Evolutionary conservation across 805 yeast genomes (phyloP), one percentile per base, ranked within the genome.

Genomic region (Dipodascus geniculatus): DNA sequence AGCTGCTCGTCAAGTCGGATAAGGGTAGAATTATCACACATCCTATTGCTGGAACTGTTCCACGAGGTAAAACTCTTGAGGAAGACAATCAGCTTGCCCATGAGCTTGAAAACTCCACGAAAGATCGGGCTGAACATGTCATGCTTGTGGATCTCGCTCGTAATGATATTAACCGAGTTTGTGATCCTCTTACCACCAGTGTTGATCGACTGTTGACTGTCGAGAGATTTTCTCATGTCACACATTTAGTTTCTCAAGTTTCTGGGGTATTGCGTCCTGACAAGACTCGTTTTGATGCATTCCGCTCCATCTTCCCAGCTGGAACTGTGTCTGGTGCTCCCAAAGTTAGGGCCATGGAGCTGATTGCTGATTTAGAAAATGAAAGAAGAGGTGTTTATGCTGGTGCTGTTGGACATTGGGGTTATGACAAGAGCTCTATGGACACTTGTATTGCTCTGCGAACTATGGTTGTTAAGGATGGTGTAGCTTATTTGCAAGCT

Each of bases 321-420:
- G 99, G 99, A 48, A 93, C 99, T 1, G 98, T 91, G 11, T 83
- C 95, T 54, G 99, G 99, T 42, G 98, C 99, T 1, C 99, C 99
- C 54, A 93, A 93, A 70, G 95, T 93, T 47, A 81, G 80, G 62
- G 99, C 99, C 8, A 93, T 93, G 98, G 95, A 90, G 69, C 74
- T 93, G 48, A 88, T 93, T 61, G 85, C 86, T 19, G 95, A 87
- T 66, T 72, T 91, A 50, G 99, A 93, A 66, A 77, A 80, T 57
- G 98, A 91, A 66, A 87, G 88, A 64, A 77, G 99, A 65, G 99
- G 98, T 49, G 90, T 91, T 6, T 93, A 93, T 65, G 99, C 99
- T 0, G 99, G 99, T 57, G 99, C 99, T 1, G 98, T 93, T 19
- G 99, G 99, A 4, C 85, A 86, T 67, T 93, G 97, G 96, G 89